These are phyloP conservation scores for Boletales sp. DNA, from an alignment of 768 basidiomycete genomes.

Conservation along the genomic window DNA sequence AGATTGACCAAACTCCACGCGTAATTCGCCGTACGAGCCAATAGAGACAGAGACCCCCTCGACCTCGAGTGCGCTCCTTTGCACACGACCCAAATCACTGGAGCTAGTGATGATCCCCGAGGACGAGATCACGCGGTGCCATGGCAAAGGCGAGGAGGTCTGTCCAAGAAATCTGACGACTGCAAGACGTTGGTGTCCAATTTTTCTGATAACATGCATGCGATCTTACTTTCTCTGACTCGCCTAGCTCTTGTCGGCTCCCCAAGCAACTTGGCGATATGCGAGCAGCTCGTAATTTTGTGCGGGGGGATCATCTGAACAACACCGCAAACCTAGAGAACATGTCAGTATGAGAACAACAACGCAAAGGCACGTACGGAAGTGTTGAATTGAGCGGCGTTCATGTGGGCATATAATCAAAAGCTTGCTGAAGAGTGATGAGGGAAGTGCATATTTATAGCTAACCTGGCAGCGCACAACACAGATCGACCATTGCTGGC, in stretches of 20 bases:
- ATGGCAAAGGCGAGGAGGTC: constrained; percentile 63
- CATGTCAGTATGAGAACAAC: not conserved
- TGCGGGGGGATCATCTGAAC: constrained; percentile 64
- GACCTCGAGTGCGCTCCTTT: constrained; percentile 62
- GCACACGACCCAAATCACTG: constrained; percentile 65
- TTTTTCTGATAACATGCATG: not conserved
- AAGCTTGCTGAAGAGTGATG: not conserved
- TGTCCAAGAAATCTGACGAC: constrained; percentile 69
- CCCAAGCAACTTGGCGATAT: constrained; percentile 74
- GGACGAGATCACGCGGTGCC: constrained; percentile 71
- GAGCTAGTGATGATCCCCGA: constrained; percentile 70
- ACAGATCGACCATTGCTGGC: no score
- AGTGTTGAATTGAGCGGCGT: constrained; percentile 17
- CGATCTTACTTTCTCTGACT: constrained; percentile 67
- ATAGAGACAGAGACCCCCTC: constrained; percentile 70
- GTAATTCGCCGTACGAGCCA: constrained; percentile 50
- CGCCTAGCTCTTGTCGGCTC: constrained; percentile 73
- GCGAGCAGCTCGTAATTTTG: constrained; percentile 70
- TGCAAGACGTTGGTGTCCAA: constrained; percentile 22
- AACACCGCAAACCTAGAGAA: constrained; percentile 58
- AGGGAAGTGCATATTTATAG: not conserved
- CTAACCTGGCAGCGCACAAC: no score
- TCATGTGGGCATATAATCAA: constrained; percentile 8
- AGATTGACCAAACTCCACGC: constrained; percentile 48
- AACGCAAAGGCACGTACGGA: not conserved